Percentiles rank a stretch among this genome's conserved stretches.
Conservation (phyloP, 2,329 filamentous ascomycete species). For the Xylaria arbuscula region DNA sequence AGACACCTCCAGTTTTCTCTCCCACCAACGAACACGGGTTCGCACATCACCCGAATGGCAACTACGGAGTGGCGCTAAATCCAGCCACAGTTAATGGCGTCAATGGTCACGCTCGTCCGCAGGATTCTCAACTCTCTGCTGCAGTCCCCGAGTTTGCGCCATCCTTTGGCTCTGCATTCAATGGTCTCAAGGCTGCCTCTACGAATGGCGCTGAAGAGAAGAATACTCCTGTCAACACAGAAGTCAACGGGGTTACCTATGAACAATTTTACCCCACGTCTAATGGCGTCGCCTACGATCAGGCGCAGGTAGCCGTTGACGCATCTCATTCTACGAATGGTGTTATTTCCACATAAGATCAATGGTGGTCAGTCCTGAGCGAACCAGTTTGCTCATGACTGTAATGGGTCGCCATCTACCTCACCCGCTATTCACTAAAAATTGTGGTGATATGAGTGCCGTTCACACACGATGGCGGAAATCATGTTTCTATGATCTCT, state of each 20-base stretch:
- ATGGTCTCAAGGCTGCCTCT: conserved; percentile 28
- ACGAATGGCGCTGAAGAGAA: conserved; percentile 11
- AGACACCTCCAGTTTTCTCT: conserved; percentile 47
- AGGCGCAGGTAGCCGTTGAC: conserved; percentile 4
- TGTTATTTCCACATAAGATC: conserved; percentile 15
- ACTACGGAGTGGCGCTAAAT: conserved; percentile 41
- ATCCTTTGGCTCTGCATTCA: conserved; percentile 30
- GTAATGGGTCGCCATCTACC: neutral
- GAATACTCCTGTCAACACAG: conserved; percentile 8
- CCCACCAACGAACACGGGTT: conserved; percentile 49
- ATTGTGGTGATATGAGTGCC: neutral
- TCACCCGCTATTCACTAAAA: neutral
- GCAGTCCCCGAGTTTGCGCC: conserved; percentile 72
- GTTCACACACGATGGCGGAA: neutral
- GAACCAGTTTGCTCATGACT: conserved; percentile 1
- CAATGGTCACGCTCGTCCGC: conserved; percentile 44
- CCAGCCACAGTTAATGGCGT: conserved; percentile 40
- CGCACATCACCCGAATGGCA: conserved; percentile 50
- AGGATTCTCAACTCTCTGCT: conserved; percentile 69
- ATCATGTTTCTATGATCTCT: conserved; percentile 1
- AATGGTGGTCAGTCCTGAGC: conserved; percentile 22
- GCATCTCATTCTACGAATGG: conserved; percentile 28
- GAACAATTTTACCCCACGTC: conserved; percentile 4
- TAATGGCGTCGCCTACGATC: conserved; percentile 27
- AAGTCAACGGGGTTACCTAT: conserved; percentile 28